Conservation (phyloP, 495 filamentous ascomycete genomes). For the Platismatia glauca region DNA sequence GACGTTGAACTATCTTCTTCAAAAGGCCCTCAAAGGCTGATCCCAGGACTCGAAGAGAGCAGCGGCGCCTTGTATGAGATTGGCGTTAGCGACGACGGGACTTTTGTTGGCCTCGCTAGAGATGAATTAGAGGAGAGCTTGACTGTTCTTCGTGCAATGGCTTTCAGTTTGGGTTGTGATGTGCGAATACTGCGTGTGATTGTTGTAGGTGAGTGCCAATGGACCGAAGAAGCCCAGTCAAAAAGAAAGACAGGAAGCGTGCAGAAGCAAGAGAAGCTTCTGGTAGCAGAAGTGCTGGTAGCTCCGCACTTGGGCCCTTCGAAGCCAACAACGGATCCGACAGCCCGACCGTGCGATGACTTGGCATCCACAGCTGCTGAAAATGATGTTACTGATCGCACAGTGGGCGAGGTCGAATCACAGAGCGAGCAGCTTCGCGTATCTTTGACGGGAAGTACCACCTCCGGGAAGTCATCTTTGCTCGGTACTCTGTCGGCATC, state of each 20-base stretch:
- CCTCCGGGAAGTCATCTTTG: constrained; percentile 88
- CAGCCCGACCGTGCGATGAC: background rate
- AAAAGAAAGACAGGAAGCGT: constrained; percentile 25
- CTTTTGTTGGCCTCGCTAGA: constrained; percentile 76
- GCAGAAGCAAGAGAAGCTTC: constrained; percentile 51
- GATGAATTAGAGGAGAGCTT: constrained; percentile 91
- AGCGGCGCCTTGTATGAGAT: constrained; percentile 93
- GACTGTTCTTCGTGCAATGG: constrained; percentile 76
- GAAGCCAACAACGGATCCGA: constrained; percentile 19
- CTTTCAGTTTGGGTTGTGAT: constrained; percentile 77
- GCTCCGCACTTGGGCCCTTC: constrained; percentile 50
- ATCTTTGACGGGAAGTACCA: constrained; percentile 80
- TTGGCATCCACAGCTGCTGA: background rate
- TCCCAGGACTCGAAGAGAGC: constrained; percentile 83
- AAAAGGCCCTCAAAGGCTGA: constrained; percentile 51
- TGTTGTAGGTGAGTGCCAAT: constrained; percentile 79
- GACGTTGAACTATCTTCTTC: constrained; percentile 41
- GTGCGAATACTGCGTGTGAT: constrained; percentile 79
- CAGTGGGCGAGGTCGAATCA: constrained; percentile 25
- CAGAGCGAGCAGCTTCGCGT: constrained; percentile 74
- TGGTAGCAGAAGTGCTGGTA: constrained; percentile 81
- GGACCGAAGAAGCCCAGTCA: constrained; percentile 42
- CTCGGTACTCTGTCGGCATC: constrained; percentile 82
- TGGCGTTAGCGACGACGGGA: constrained; percentile 90
- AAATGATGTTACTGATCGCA: background rate